Percentiles rank a stretch among this genome's conserved stretches.
Evolutionary conservation across 495 filamentous ascomycete species (phyloP).

Genomic region (Lepidopterella palustris): DNA sequence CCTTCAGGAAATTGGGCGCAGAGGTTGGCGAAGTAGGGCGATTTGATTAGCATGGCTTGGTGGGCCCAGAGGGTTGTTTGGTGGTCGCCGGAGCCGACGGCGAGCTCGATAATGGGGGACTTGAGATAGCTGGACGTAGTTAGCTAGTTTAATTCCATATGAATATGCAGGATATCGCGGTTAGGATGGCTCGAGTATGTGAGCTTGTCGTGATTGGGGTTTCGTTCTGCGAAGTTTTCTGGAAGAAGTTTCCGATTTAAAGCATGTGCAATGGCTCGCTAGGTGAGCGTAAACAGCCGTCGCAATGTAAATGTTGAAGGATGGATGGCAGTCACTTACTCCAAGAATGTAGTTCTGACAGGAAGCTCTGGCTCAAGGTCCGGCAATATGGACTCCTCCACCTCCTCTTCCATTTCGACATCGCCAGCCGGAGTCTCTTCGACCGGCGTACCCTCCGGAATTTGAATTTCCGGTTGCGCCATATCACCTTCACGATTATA

Average conservation of each 20-base stretch:
- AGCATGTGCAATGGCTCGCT: too few species aligned
- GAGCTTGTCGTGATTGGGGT: too few species aligned
- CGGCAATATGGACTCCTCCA: conserved; percentile 8
- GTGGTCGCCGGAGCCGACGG: conserved; percentile 58
- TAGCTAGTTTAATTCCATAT: conserved; percentile 3
- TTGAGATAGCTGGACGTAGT: conserved; percentile 56
- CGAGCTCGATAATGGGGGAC: conserved; percentile 71
- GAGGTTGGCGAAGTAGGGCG: conserved; percentile 63
- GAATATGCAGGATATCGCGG: too few species aligned
- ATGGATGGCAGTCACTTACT: conserved; percentile 26
- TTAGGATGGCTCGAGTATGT: too few species aligned
- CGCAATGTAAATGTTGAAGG: not conserved
- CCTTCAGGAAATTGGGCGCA: conserved; percentile 53
- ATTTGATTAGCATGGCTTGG: conserved; percentile 65
- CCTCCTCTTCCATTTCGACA: conserved; percentile 44
- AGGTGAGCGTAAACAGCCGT: not conserved
- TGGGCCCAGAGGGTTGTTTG: conserved; percentile 68
- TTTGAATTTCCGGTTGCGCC: conserved; percentile 33
- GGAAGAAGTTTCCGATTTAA: too few species aligned
- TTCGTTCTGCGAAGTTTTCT: too few species aligned
- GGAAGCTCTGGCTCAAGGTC: conserved; percentile 19
- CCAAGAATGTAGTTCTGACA: conserved; percentile 30
- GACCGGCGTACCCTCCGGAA: conserved; percentile 34
- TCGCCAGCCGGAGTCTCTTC: conserved; percentile 38
- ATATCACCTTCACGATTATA: not conserved